Conservation (phyloP, 2,329 filamentous ascomycete genomes). For the Drechslerella coelobrocha region DNA sequence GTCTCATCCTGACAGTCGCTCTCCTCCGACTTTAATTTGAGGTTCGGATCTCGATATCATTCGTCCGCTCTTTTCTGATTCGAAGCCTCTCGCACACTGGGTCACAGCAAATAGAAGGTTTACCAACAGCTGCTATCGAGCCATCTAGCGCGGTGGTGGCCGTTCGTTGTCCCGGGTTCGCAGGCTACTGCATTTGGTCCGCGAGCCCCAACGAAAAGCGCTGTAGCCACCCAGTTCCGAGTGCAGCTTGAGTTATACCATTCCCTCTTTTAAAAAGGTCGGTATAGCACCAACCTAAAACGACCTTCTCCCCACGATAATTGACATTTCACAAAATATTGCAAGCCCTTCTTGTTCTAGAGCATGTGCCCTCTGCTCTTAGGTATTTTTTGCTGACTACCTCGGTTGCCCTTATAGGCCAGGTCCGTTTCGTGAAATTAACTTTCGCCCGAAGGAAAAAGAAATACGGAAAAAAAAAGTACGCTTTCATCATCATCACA, state of each 20-base stretch:
- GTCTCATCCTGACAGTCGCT: slow-evolving; percentile 12
- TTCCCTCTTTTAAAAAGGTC: slow-evolving; percentile 36
- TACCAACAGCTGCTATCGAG: too few relatives aligned
- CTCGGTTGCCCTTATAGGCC: slow-evolving; percentile 48
- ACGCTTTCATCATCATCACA: slow-evolving; percentile 24
- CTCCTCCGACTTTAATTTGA: neutral
- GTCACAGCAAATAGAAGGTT: too few relatives aligned
- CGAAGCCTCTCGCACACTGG: slow-evolving; percentile 4
- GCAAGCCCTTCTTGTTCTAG: slow-evolving; percentile 14
- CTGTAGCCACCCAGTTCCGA: slow-evolving; percentile 34
- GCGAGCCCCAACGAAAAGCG: slow-evolving; percentile 30
- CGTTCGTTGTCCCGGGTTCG: neutral
- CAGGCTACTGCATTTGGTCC: too few relatives aligned
- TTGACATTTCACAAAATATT: slow-evolving; percentile 27
- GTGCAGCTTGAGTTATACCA: neutral
- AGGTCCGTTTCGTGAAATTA: slow-evolving; percentile 36
- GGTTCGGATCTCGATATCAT: slow-evolving; percentile 9
- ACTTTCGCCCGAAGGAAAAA: slow-evolving; percentile 49
- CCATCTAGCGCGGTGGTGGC: neutral
- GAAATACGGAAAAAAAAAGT: slow-evolving; percentile 10
- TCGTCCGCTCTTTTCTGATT: slow-evolving; percentile 22
- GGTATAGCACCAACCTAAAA: slow-evolving; percentile 31
- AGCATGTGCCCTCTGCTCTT: slow-evolving; percentile 3
- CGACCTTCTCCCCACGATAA: slow-evolving; percentile 23
- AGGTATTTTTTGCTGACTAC: slow-evolving; percentile 31